phyloP scores from a whole-genome alignment of 2,329 filamentous ascomycete species.

The Drechmeria coniospora region DNA sequence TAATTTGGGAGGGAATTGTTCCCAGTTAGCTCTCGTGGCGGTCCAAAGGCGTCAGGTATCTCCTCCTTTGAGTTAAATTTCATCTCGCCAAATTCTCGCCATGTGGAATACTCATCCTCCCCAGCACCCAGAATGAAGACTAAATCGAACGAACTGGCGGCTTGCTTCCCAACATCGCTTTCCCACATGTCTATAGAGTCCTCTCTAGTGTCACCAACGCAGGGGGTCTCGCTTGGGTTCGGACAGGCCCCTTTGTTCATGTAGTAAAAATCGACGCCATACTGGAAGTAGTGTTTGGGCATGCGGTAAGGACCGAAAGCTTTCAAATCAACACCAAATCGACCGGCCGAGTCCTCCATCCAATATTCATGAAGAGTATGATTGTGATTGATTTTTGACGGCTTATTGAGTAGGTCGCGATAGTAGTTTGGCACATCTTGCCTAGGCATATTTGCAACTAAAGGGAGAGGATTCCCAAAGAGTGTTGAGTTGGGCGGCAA shows the following conservation, averaged over 20 bases:
- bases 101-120: slow-evolving; percentile 38
- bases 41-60: slow-evolving; percentile 32
- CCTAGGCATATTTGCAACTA: slow-evolving; percentile 23
- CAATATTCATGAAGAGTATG: slow-evolving; percentile 41
- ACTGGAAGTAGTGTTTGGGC: slow-evolving; percentile 30
- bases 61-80: slow-evolving; percentile 30
- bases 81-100: slow-evolving; percentile 43
- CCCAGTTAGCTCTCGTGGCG: too few species aligned
- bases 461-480: slow-evolving; percentile 32
- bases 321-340: slow-evolving; percentile 36
- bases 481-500: slow-evolving; percentile 28
- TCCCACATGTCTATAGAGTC: slow-evolving; percentile 34
- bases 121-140: slow-evolving; percentile 39
- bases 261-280: slow-evolving; percentile 32
- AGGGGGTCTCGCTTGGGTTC: slow-evolving; percentile 18
- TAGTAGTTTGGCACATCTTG: slow-evolving; percentile 34
- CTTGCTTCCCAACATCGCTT: slow-evolving; percentile 32
- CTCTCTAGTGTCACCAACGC: slow-evolving; percentile 30
- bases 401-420: slow-evolving; percentile 33
- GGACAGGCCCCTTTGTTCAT: slow-evolving; percentile 35
- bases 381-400: slow-evolving; percentile 30
- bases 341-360: slow-evolving; percentile 39
- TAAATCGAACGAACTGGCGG: slow-evolving; percentile 30
- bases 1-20: slow-evolving; percentile 23
- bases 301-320: slow-evolving; percentile 34